Conservation (phyloP, 306 rosid genomes). For the Cicer cuneatum region DNA sequence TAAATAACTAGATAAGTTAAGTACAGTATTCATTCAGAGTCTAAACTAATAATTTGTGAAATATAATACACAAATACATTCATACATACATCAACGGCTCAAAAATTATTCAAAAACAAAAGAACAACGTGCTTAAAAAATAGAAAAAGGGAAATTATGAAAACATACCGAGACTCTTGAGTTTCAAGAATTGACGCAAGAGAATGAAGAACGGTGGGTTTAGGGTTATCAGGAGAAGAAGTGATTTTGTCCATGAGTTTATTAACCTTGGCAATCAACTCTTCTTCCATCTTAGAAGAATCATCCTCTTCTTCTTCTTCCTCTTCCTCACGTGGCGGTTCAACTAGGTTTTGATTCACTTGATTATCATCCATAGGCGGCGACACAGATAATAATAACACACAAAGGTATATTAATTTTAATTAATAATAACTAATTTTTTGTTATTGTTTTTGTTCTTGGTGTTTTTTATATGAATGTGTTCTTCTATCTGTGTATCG, state of each 20-base stretch:
- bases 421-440: neutral
- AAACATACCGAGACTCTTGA: conserved; percentile 70
- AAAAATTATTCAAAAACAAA: neutral
- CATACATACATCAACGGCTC: neutral
- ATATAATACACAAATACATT: neutral
- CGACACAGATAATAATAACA: neutral
- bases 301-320: conserved; percentile 51
- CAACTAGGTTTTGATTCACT: conserved; percentile 37
- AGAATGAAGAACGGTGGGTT: conserved; percentile 73
- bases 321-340: conserved; percentile 57
- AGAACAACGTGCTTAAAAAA: neutral
- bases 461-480: neutral
- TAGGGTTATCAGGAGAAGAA: conserved; percentile 79
- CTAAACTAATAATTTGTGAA: neutral
- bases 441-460: neutral
- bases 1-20: neutral
- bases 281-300: conserved; percentile 68
- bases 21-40: neutral
- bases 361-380: conserved; percentile 45
- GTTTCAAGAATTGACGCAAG: conserved; percentile 85
- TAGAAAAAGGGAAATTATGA: neutral
- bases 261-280: conserved; percentile 72
- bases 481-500: neutral
- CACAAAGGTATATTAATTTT: neutral
- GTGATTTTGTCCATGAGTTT: conserved; percentile 84